Evolutionary conservation across 345 rosid species (phyloP), one percentile per base, ranked within the genome.

Genomic region (Diplotaxis tenuifolia): DNA sequence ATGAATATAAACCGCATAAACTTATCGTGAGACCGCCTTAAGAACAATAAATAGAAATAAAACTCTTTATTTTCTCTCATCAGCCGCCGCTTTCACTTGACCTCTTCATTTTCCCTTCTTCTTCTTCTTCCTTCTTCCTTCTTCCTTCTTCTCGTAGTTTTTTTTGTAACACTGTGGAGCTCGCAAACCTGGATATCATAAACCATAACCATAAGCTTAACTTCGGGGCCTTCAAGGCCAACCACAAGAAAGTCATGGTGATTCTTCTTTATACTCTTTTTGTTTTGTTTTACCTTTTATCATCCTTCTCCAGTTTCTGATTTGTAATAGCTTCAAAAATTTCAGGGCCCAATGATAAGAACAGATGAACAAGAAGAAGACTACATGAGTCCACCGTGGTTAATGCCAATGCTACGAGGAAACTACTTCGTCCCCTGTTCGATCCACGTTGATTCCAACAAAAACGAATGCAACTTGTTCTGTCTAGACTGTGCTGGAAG

Each of bases 381-480:
- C 70, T 70, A 27, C 1, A 21, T 5, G 31, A 85, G 82, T 27
- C 95, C 96, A 36, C 82, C 87, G 11, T 93, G 98, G 98, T 67
- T 93, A 79, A 79, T 75, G 59, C 90, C 98, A 60, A 79, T 93
- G 93, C 85, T 93, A 29, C 74, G 79, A 8, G 95, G 87, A 5
- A 83, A 75, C 74, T 93, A 90, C 77, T 93, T 93, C 68, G 63
- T 82, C n/a, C 91, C 95, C 10, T 90, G 98, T 61, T 31, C 77
- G 10, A 54, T 83, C 73, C 98, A 90, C 53, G 88, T 78, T 0
- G 88, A 82, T 73, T 87, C 95, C 23, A 85, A 83, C 79, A 93
- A 88, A 78, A 90, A 89, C 61, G 98, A 93, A 82, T 88, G 96
- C 76, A 93, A 93, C 73, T 32, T 88, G 84, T 93, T 88, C 82